These are phyloP conservation scores for Eucalyptus regnans DNA, from an alignment of 345 rosid genomes.

Conservation along the genomic window DNA sequence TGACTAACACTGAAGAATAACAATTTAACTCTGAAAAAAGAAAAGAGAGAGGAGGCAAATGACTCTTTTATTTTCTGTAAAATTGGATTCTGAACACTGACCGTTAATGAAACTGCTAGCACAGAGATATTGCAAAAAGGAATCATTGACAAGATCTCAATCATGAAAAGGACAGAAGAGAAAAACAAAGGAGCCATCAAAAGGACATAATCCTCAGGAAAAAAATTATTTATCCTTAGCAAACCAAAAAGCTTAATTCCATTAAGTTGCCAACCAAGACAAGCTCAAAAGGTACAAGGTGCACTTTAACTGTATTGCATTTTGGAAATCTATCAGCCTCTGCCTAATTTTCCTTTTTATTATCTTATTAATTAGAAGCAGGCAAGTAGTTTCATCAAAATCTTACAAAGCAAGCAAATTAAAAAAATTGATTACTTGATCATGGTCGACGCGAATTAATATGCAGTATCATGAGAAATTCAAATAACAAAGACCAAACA, in stretches of 20 bases:
- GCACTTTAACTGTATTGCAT: not conserved
- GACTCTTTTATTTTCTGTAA: not conserved
- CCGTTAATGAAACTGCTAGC: not conserved
- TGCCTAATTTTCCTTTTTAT: not conserved
- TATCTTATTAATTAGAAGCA: not conserved
- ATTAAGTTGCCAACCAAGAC: not conserved
- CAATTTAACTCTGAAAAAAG: not conserved
- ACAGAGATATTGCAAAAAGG: not conserved
- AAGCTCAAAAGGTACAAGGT: not conserved
- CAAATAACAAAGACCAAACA: not conserved
- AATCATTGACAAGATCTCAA: not conserved
- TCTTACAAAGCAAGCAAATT: not conserved
- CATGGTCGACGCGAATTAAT: not conserved
- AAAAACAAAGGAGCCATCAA: not conserved
- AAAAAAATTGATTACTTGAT: not conserved
- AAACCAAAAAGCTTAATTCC: not conserved
- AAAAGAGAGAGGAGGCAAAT: not conserved
- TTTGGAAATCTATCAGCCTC: not conserved
- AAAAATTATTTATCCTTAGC: not conserved
- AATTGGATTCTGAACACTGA: not conserved
- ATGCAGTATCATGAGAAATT: not conserved
- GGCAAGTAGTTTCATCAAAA: not conserved
- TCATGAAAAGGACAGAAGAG: not conserved
- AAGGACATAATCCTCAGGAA: not conserved
- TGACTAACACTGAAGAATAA: not conserved